Evolutionary conservation across 768 basidiomycete species (phyloP).

Genomic region (Phaffia tasmanica): DNA sequence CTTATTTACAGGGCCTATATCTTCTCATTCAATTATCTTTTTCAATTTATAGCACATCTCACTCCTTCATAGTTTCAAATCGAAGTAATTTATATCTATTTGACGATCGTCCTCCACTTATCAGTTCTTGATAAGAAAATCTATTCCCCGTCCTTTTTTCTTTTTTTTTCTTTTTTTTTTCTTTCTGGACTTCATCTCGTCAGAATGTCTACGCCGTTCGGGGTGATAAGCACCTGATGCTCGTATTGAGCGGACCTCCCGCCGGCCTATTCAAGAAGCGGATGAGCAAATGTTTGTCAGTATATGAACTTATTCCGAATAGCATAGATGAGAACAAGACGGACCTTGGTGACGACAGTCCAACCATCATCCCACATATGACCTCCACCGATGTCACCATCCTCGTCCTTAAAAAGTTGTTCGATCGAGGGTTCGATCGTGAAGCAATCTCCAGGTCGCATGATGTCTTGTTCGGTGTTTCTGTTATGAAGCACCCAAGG

Average conservation of each 20-base stretch:
- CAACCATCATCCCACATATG: slow-evolving; percentile 86
- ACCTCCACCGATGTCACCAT: slow-evolving; percentile 51
- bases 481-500: slow-evolving; percentile 71
- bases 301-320: neutral
- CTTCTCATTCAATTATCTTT: neutral
- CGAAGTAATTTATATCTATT: no score
- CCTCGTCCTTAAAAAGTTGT: slow-evolving; percentile 39
- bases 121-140: no score
- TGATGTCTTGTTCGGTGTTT: slow-evolving; percentile 43
- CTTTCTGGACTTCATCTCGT: slow-evolving; percentile 42
- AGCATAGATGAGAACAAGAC: slow-evolving; percentile 27
- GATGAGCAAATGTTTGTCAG: slow-evolving; percentile 1
- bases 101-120: no score
- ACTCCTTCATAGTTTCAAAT: no score
- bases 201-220: slow-evolving; percentile 63
- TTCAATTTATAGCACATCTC: no score
- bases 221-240: slow-evolving; percentile 76
- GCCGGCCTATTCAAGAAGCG: slow-evolving; percentile 49
- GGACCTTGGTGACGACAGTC: slow-evolving; percentile 79
- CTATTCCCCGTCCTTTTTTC: neutral
- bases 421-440: slow-evolving; percentile 82
- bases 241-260: slow-evolving; percentile 76
- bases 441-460: slow-evolving; percentile 79
- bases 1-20: slow-evolving; percentile 3
- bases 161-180: neutral